Conservation (phyloP, 2,329 filamentous ascomycete species). For the Fusarium longipes region DNA sequence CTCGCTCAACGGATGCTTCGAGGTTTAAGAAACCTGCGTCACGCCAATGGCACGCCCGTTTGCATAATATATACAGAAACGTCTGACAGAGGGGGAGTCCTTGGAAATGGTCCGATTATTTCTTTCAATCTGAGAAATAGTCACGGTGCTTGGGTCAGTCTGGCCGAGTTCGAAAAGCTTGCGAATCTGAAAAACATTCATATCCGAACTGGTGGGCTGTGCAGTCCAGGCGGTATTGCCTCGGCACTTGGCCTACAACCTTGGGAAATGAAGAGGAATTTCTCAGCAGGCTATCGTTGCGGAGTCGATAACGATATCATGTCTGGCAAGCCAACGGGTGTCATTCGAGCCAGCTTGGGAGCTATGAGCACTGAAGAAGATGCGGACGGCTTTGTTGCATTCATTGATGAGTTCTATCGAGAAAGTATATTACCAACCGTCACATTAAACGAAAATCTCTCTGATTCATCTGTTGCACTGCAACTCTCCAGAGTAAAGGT, state of each 20-base stretch:
- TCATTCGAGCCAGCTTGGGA: slow-evolving; percentile 86
- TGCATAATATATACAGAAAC: slow-evolving; percentile 72
- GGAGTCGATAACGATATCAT: slow-evolving; percentile 85
- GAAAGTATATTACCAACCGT: slow-evolving; percentile 20
- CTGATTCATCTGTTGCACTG: neutral
- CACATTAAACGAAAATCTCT: neutral
- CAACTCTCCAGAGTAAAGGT: slow-evolving; percentile 52
- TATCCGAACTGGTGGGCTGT: slow-evolving; percentile 87
- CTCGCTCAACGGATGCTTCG: slow-evolving; percentile 70
- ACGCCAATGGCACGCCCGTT: slow-evolving; percentile 74
- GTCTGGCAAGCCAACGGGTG: slow-evolving; percentile 85
- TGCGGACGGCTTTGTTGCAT: slow-evolving; percentile 76
- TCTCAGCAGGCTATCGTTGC: slow-evolving; percentile 85
- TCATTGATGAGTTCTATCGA: slow-evolving; percentile 72
- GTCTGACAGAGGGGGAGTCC: slow-evolving; percentile 40
- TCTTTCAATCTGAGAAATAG: slow-evolving; percentile 84
- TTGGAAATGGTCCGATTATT: slow-evolving; percentile 76
- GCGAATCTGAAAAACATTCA: slow-evolving; percentile 83
- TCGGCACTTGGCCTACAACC: slow-evolving; percentile 76
- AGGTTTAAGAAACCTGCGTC: slow-evolving; percentile 69
- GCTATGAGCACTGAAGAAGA: slow-evolving; percentile 88
- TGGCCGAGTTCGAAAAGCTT: slow-evolving; percentile 88
- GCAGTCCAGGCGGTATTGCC: slow-evolving; percentile 90
- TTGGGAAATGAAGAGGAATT: slow-evolving; percentile 87
- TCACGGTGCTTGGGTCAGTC: slow-evolving; percentile 78